A percentile compares a stretch with the other conserved stretches of the same genome.
These are phyloP conservation scores for Plasmodium yoelii DNA, from an alignment of 169 alveolate species.

Conservation along the genomic window DNA sequence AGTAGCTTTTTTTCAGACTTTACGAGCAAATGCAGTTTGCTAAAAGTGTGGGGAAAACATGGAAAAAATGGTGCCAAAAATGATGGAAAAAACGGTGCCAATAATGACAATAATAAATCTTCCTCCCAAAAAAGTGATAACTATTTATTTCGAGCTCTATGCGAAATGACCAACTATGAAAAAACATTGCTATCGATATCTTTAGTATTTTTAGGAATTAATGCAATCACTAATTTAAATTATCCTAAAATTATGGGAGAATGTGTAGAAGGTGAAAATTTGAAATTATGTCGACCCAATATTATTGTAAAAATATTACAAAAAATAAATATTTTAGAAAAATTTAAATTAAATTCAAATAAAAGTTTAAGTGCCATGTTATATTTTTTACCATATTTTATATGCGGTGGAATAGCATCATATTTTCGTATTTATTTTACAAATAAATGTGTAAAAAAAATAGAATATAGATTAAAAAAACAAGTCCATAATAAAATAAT, in stretches of 20 bases:
- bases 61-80: too few relatives aligned
- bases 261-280: neutral
- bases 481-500: conserved; percentile 44
- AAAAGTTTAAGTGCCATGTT: neutral
- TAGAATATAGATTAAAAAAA: conserved; percentile 37
- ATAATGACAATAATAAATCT: too few relatives aligned
- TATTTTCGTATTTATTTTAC: conserved; percentile 64
- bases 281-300: neutral
- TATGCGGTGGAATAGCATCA: conserved; percentile 67
- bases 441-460: conserved; percentile 33
- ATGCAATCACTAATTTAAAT: conserved; percentile 56
- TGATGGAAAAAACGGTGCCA: too few relatives aligned
- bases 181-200: conserved; percentile 26
- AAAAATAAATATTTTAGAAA: conserved; percentile 23
- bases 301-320: neutral
- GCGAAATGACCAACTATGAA: conserved; percentile 49
- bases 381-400: conserved; percentile 38
- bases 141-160: conserved; percentile 31
- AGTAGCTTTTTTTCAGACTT: too few relatives aligned
- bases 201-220: conserved; percentile 34
- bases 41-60: too few relatives aligned
- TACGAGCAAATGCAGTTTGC: too few relatives aligned
- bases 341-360: neutral
- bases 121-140: neutral
- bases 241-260: conserved; percentile 76